Percentiles rank a stretch among this genome's conserved stretches.
Evolutionary conservation across 352 stramenopile species (phyloP).

Genomic region (Globisporangium okanoganense): DNA sequence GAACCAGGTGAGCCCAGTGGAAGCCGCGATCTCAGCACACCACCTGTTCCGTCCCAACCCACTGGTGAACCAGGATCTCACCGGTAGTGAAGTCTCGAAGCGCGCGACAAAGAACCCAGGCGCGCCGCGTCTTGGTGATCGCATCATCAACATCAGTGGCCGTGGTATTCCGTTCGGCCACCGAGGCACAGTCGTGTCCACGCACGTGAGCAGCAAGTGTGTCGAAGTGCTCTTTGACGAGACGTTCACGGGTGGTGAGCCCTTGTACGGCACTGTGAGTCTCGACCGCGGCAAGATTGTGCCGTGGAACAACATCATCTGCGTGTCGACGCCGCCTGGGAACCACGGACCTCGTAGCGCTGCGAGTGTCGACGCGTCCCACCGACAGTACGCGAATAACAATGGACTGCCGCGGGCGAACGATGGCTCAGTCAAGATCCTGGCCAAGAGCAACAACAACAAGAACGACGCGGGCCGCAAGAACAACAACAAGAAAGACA

Average conservation of each 20-base stretch:
- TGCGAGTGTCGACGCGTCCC: slow-evolving; percentile 5
- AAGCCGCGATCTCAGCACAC: slow-evolving; percentile 34
- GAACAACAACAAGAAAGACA: neutral
- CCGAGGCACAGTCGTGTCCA: slow-evolving; percentile 96
- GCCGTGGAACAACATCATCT: slow-evolving; percentile 88
- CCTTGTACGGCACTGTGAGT: slow-evolving; percentile 92
- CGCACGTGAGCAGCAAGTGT: slow-evolving; percentile 94
- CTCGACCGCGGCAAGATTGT: slow-evolving; percentile 95
- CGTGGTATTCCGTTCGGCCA: slow-evolving; percentile 96
- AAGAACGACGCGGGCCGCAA: neutral
- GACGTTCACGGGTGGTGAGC: slow-evolving; percentile 96
- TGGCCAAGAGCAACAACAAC: slow-evolving; percentile 4
- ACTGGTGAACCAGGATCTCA: slow-evolving; percentile 78
- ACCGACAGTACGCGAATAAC: slow-evolving; percentile 11
- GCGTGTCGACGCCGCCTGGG: slow-evolving; percentile 47
- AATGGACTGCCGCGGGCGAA: slow-evolving; percentile 11
- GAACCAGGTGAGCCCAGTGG: slow-evolving; percentile 34
- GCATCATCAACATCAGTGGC: slow-evolving; percentile 97
- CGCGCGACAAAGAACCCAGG: slow-evolving; percentile 54
- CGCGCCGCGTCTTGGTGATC: slow-evolving; percentile 92
- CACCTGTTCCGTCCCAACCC: slow-evolving; percentile 75
- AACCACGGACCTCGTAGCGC: neutral
- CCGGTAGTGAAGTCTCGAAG: slow-evolving; percentile 54
- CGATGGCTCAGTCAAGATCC: slow-evolving; percentile 12
- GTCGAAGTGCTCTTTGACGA: slow-evolving; percentile 98